Percentiles rank a stretch among this genome's conserved stretches.
Conservation (phyloP, 768 basidiomycete genomes). For the Leccinellum albellum region DNA sequence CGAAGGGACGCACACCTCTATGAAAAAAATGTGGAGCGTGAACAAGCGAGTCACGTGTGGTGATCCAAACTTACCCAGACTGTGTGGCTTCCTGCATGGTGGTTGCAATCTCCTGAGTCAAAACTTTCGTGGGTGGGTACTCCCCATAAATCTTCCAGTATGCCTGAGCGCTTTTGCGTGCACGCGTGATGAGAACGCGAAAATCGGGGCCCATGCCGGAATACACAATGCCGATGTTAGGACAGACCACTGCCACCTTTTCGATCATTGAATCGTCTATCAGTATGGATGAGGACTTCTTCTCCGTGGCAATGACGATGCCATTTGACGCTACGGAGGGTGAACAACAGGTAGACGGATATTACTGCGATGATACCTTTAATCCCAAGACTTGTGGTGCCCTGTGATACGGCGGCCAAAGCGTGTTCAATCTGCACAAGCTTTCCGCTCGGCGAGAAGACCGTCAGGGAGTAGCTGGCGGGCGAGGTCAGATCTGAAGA, state of each 20-base stretch:
- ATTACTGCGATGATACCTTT: slow-evolving; percentile 63
- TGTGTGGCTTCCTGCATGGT: slow-evolving; percentile 99
- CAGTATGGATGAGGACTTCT: slow-evolving; percentile 96
- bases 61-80: slow-evolving; percentile 68
- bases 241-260: slow-evolving; percentile 95
- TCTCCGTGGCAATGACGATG: slow-evolving; percentile 98
- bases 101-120: slow-evolving; percentile 96
- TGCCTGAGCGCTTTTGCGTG: slow-evolving; percentile 95
- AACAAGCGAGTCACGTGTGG: slow-evolving; percentile 23
- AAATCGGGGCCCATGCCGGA: slow-evolving; percentile 99
- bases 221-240: slow-evolving; percentile 99
- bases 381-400: slow-evolving; percentile 96
- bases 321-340: slow-evolving; percentile 83
- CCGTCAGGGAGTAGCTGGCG: slow-evolving; percentile 92
- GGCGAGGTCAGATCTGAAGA: slow-evolving; percentile 16
- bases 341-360: slow-evolving; percentile 19
- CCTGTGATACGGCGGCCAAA: slow-evolving; percentile 90
- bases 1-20: slow-evolving; percentile 98
- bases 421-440: slow-evolving; percentile 99
- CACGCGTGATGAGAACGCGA: slow-evolving; percentile 87
- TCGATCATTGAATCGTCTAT: slow-evolving; percentile 98
- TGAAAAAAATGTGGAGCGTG: slow-evolving; percentile 34
- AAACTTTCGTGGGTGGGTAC: slow-evolving; percentile 93
- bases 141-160: slow-evolving; percentile 99
- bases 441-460: slow-evolving; percentile 98